Conservation (phyloP, 352 stramenopile species). For the Blastocystis sp. region DNA sequence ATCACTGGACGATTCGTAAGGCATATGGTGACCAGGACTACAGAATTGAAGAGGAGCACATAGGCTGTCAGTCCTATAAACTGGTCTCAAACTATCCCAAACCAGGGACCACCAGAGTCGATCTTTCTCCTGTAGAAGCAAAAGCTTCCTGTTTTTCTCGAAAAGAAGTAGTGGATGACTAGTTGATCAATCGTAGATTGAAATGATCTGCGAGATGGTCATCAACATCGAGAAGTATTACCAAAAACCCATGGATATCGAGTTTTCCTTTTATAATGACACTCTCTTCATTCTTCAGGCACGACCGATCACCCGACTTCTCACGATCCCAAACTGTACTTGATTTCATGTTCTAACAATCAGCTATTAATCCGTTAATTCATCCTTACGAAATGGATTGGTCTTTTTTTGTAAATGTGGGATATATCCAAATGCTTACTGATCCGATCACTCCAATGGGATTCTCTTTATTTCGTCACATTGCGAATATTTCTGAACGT, state of each 20-base stretch:
- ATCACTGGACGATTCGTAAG: slow-evolving; percentile 58
- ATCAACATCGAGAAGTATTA: slow-evolving; percentile 61
- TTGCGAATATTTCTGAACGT: background rate
- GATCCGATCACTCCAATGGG: background rate
- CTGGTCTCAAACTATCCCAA: slow-evolving; percentile 37
- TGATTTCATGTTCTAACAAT: background rate
- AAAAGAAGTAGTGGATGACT: background rate
- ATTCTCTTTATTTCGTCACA: background rate
- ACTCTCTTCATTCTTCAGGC: slow-evolving; percentile 41
- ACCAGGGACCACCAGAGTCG: background rate
- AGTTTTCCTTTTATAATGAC: slow-evolving; percentile 21
- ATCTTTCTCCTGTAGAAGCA: background rate
- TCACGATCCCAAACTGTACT: background rate
- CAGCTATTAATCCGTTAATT: slow-evolving; percentile 42
- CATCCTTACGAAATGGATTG: slow-evolving; percentile 38
- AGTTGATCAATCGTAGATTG: background rate
- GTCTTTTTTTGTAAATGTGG: background rate
- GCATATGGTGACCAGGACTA: background rate
- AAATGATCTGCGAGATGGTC: background rate
- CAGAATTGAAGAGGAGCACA: background rate
- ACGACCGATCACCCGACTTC: slow-evolving; percentile 35
- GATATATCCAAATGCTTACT: background rate
- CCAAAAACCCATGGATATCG: slow-evolving; percentile 56
- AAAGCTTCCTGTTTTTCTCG: background rate
- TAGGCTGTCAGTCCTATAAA: background rate